A percentile compares a stretch with the other conserved stretches of the same genome.
phyloP scores from a whole-genome alignment of 441 rosid genomes.

The Melastoma candidum region DNA sequence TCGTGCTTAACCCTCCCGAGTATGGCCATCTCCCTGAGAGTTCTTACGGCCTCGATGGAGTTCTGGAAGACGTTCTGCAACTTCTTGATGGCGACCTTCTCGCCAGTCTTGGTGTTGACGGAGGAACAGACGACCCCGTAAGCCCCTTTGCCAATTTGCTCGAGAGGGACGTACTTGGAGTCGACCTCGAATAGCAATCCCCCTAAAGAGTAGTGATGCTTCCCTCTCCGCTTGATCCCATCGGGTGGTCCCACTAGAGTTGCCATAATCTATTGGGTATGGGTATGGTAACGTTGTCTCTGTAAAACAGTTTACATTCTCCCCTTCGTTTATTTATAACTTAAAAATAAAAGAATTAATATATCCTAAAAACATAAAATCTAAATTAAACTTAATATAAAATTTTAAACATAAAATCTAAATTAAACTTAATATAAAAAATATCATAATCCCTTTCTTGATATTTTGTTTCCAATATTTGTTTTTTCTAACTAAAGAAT shows the following conservation, averaged over 20 bases:
- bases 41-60: not conserved
- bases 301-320: no score
- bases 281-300: no score
- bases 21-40: not conserved
- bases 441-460: no score
- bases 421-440: no score
- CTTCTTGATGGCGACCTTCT: conserved; percentile 8
- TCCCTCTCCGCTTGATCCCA: conserved; percentile 5
- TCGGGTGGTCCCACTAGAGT: conserved; percentile 7
- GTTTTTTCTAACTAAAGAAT: no score
- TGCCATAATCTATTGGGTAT: no score
- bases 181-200: conserved; percentile 10
- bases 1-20: conserved; percentile 1
- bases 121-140: conserved; percentile 8
- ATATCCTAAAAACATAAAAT: no score
- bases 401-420: no score
- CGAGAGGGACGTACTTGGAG: conserved; percentile 1
- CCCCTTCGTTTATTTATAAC: no score
- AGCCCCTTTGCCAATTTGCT: conserved; percentile 2
- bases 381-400: no score
- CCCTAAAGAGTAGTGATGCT: conserved; percentile 10
- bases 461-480: no score
- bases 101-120: not conserved
- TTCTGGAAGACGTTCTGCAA: not conserved
- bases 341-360: no score